Percentiles rank a stretch among this genome's conserved stretches.
Conservation (phyloP, 768 basidiomycete species). For the Dentipellis fragilis region DNA sequence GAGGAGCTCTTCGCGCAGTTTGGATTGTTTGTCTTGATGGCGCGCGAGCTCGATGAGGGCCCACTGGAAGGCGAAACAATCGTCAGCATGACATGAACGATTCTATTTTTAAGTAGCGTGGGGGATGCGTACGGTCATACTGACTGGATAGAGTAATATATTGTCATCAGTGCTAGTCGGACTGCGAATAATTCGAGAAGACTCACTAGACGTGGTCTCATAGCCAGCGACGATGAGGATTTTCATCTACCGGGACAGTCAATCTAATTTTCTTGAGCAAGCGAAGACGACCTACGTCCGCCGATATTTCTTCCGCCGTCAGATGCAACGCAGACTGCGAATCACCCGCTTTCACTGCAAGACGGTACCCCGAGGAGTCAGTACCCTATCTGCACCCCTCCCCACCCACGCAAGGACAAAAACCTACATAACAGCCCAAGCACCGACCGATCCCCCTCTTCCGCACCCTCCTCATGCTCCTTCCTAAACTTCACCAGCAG, state of each 20-base stretch:
- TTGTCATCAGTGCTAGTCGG: background rate
- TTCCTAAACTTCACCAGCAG: constrained; percentile 23
- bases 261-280: background rate
- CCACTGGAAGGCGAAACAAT: background rate
- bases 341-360: background rate
- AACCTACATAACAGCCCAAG: background rate
- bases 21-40: constrained; percentile 24
- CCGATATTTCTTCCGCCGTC: background rate
- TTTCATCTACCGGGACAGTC: background rate
- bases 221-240: background rate
- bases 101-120: background rate
- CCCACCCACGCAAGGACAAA: background rate
- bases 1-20: constrained; percentile 38
- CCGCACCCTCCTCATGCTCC: constrained; percentile 21
- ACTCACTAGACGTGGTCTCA: background rate
- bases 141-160: background rate
- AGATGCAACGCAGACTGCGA: background rate
- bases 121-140: background rate
- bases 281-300: background rate
- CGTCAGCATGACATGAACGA: background rate
- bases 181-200: constrained; percentile 12
- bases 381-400: background rate
- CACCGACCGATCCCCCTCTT: constrained; percentile 16
- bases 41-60: background rate
- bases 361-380: background rate